These are phyloP conservation scores for Penicillium polonicum DNA, from an alignment of 2,329 filamentous ascomycete genomes.

Conservation along the genomic window DNA sequence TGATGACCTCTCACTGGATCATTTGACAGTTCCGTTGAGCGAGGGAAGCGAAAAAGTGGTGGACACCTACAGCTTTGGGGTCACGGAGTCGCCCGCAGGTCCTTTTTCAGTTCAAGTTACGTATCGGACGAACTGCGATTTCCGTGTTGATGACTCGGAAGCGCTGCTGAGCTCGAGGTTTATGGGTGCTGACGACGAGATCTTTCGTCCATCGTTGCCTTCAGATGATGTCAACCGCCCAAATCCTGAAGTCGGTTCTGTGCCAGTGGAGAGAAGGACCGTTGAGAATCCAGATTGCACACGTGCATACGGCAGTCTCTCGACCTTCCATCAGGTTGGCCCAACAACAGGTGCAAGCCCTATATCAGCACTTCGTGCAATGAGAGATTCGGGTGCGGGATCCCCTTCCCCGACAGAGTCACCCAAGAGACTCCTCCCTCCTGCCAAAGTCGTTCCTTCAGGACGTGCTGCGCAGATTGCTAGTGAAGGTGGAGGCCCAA, in stretches of 20 bases:
- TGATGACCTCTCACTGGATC: constrained; percentile 61
- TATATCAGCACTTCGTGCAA: constrained; percentile 75
- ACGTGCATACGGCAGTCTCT: constrained; percentile 84
- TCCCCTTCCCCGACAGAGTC: constrained; percentile 53
- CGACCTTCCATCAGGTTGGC: constrained; percentile 79
- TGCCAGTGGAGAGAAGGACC: constrained; percentile 61
- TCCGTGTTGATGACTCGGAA: constrained; percentile 88
- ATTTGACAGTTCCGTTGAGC: constrained; percentile 68
- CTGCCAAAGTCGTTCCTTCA: constrained; percentile 31
- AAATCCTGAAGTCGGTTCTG: constrained; percentile 65
- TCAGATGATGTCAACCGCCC: constrained; percentile 46
- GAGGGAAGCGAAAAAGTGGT: constrained; percentile 63
- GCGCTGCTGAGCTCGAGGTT: constrained; percentile 88
- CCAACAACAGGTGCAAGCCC: constrained; percentile 77
- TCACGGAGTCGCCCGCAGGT: constrained; percentile 82
- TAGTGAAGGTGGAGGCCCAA: constrained; percentile 50
- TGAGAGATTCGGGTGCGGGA: constrained; percentile 53
- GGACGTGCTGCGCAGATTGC: constrained; percentile 36
- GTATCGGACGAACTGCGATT: constrained; percentile 85
- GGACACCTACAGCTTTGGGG: constrained; percentile 76
- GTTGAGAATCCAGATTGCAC: constrained; percentile 60
- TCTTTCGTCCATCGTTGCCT: constrained; percentile 75
- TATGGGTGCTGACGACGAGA: constrained; percentile 84
- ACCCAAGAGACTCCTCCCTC: constrained; percentile 49
- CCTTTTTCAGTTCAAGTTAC: constrained; percentile 77